Evolutionary conservation across 2,329 filamentous ascomycete species (phyloP).

Genomic region (Celoporthe dispersa): DNA sequence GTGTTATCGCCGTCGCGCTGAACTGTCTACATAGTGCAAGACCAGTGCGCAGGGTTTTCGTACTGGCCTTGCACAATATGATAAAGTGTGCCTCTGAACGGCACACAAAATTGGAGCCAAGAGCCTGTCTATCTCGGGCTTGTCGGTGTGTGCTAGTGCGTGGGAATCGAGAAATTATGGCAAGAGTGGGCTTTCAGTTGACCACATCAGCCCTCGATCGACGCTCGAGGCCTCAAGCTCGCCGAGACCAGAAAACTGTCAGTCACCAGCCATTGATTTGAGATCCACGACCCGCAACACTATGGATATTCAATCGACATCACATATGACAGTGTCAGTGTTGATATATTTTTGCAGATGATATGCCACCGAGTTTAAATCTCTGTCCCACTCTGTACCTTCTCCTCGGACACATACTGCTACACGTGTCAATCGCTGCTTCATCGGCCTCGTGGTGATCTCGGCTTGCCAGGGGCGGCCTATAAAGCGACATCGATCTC

Average conservation of each 20-base stretch:
- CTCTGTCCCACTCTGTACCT: neutral
- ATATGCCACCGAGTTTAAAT: neutral
- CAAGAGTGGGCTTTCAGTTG: neutral
- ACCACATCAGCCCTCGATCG: neutral
- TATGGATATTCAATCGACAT: constrained; percentile 3
- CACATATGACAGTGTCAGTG: neutral
- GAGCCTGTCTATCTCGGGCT: neutral
- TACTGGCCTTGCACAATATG: neutral
- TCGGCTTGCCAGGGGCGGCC: neutral
- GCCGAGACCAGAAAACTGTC: neutral
- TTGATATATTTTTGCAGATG: neutral
- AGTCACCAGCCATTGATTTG: neutral
- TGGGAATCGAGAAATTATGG: neutral
- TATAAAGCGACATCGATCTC: neutral
- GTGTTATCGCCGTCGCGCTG: neutral
- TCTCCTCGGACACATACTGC: neutral
- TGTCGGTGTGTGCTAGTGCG: neutral
- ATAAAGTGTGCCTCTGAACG: neutral
- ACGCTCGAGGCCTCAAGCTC: neutral
- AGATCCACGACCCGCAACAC: constrained; percentile 6
- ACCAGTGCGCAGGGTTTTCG: neutral
- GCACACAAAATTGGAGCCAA: neutral
- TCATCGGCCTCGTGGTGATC: neutral
- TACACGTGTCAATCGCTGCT: neutral
- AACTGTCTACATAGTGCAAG: neutral